Conservation (phyloP, 1,284 basidiomycete genomes). For the Pisolithus thermaeus region DNA sequence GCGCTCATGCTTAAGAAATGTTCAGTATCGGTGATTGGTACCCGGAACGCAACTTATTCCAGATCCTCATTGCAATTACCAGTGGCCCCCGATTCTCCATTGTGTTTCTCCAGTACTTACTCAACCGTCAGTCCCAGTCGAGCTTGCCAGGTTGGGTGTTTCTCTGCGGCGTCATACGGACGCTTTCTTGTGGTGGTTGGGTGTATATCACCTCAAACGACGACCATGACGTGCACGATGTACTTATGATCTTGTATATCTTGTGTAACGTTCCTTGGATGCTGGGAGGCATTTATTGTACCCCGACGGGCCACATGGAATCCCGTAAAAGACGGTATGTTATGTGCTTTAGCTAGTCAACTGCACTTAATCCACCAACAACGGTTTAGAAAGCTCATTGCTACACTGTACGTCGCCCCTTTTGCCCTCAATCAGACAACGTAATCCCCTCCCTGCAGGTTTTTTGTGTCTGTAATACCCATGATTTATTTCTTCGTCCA, state of each 20-base stretch:
- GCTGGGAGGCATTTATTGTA: slow-evolving; percentile 61
- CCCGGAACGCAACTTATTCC: slow-evolving; percentile 84
- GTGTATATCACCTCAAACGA: slow-evolving; percentile 86
- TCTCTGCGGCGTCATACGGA: slow-evolving; percentile 66
- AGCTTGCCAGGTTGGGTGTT: slow-evolving; percentile 54
- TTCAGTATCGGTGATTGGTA: slow-evolving; percentile 87
- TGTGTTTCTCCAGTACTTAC: slow-evolving; percentile 68
- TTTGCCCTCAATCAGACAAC: neutral
- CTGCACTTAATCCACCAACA: neutral
- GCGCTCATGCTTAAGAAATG: slow-evolving; percentile 1
- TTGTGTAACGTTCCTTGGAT: slow-evolving; percentile 86
- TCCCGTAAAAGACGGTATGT: slow-evolving; percentile 50
- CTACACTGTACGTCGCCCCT: slow-evolving; percentile 38
- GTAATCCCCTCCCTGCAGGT: slow-evolving; percentile 37
- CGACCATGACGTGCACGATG: slow-evolving; percentile 79
- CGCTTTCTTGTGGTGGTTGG: slow-evolving; percentile 87
- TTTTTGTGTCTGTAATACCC: slow-evolving; percentile 66
- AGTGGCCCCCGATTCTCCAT: slow-evolving; percentile 81
- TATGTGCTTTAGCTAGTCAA: slow-evolving; percentile 1
- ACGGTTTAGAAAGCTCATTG: slow-evolving; percentile 43
- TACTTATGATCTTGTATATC: slow-evolving; percentile 86
- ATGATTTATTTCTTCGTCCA: slow-evolving; percentile 84
- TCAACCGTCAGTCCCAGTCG: slow-evolving; percentile 42
- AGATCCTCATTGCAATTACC: slow-evolving; percentile 84
- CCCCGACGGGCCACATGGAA: slow-evolving; percentile 35